Base-by-base conservation (phyloP, 2,329 filamentous ascomycete genomes). In the Verticillium klebahnii region DNA sequence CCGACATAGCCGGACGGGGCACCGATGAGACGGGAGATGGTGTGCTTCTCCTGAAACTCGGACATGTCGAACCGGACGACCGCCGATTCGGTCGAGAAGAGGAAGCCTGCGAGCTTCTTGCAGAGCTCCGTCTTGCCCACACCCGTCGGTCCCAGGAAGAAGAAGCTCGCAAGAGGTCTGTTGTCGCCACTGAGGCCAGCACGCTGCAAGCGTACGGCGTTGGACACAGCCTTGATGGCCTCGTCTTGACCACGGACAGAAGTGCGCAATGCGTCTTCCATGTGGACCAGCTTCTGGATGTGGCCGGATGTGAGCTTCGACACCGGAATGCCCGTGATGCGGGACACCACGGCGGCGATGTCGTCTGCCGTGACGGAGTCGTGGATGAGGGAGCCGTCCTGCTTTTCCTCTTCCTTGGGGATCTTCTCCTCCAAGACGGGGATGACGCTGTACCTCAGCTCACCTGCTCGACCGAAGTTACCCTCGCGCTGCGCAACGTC, bases 21-120 rank as follows among this genome's bases (percentile, higher is more conserved):
- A 55, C 95, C 95, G 67, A 98, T 97, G 36, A 98, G 84, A 19
- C 94, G 86, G 32, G 92, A 96, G 61, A 98, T 91, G 3, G 95
- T 98, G 72, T 98, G 94, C 75, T 96, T 97, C 73, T 98, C 95
- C 72, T 96, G 93, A 74, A 97, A 98, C 72, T 99, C 95, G 69
- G 88, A 92, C 95, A 98, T 98, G 75, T 98, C 95, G 75, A 98
- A 98, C 37, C 95, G 86, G 37, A 97, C 87, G 31, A 99, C 92
- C 2, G 95, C 94, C 32, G 88, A 87, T 69, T 97, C 92, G 1
- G 92, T 97, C 0, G 91, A 95, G 77, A 98, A 99, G 40, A 99
- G 81, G 78, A 97, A 98, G 62, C 85, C 85, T 1, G 95, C 95
- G 69, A 99, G 89, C 73, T 96, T 94, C 82, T 98, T 98, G 82